phyloP scores from a whole-genome alignment of 2,329 filamentous ascomycete genomes.

The Exophiala xenobiotica region DNA sequence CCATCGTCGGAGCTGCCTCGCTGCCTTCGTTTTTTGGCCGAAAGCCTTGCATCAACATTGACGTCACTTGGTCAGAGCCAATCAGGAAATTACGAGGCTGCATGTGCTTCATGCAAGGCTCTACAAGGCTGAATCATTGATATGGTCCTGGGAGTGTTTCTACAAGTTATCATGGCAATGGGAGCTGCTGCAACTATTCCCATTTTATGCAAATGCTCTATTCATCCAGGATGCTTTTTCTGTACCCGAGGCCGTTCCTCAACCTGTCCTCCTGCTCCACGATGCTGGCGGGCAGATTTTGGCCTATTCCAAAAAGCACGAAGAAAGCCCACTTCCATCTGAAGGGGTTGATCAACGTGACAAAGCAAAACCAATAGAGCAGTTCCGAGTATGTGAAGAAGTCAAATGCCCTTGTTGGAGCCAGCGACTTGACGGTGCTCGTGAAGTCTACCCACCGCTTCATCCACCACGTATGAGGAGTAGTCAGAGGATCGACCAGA shows the following conservation, averaged over 20 bases:
- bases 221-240: slow-evolving; percentile 11
- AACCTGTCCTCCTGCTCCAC: slow-evolving; percentile 65
- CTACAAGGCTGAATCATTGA: neutral
- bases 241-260: slow-evolving; percentile 51
- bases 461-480: slow-evolving; percentile 73
- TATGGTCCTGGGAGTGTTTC: no score
- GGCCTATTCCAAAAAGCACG: slow-evolving; percentile 74
- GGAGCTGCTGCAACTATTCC: neutral
- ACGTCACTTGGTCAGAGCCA: neutral
- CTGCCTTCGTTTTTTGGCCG: neutral
- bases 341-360: slow-evolving; percentile 77
- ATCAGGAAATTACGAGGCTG: neutral
- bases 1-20: neutral
- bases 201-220: no score
- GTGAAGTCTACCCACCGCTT: slow-evolving; percentile 85
- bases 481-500: slow-evolving; percentile 71
- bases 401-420: slow-evolving; percentile 76
- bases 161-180: neutral
- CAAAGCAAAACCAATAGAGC: slow-evolving; percentile 81
- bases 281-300: slow-evolving; percentile 63
- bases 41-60: neutral
- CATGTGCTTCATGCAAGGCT: neutral
- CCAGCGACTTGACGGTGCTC: slow-evolving; percentile 64
- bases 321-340: slow-evolving; percentile 88
- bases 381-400: slow-evolving; percentile 88